A percentile compares a stretch with the other conserved stretches of the same genome.
Evolutionary conservation across 352 stramenopile species (phyloP).

Genomic region (Blastocystis sp.): DNA sequence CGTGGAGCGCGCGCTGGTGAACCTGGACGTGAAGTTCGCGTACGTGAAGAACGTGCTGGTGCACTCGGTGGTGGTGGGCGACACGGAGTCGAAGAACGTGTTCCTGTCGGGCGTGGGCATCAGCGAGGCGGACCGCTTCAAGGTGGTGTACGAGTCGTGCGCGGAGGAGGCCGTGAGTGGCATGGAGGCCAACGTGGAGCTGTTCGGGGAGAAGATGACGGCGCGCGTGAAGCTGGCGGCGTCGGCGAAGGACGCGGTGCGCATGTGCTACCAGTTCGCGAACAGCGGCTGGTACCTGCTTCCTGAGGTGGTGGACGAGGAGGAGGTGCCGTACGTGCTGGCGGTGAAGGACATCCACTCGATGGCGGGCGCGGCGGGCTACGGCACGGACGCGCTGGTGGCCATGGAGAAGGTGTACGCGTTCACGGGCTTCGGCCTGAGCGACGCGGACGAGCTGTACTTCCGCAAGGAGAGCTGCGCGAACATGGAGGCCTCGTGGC

Average conservation of each 20-base stretch:
- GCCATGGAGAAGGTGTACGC: constrained; percentile 11
- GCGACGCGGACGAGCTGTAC: constrained; percentile 17
- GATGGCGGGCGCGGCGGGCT: constrained; percentile 20
- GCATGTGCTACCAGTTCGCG: constrained; percentile 49
- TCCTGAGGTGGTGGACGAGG: constrained; percentile 19
- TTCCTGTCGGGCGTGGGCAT: constrained; percentile 26
- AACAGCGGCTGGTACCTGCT: constrained; percentile 27
- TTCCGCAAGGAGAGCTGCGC: constrained; percentile 52
- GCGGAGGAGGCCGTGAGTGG: neutral
- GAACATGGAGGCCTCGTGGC: constrained; percentile 12
- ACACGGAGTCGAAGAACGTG: constrained; percentile 50
- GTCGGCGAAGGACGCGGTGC: constrained; percentile 23
- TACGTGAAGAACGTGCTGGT: constrained; percentile 38
- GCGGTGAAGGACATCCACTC: constrained; percentile 38
- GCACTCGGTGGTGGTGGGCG: constrained; percentile 48
- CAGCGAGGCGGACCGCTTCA: constrained; percentile 42
- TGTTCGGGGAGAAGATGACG: neutral
- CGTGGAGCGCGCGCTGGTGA: constrained; percentile 8
- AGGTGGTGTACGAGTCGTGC: constrained; percentile 68
- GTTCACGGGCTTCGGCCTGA: constrained; percentile 32
- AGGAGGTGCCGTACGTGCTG: constrained; percentile 33
- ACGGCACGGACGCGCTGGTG: constrained; percentile 43
- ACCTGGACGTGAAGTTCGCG: constrained; percentile 52
- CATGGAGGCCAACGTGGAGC: constrained; percentile 8
- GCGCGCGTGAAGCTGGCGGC: constrained; percentile 33